A percentile compares a stretch with the other conserved stretches of the same genome.
These are phyloP conservation scores for Lentinula lateritia DNA, from an alignment of 768 basidiomycete genomes.

Conservation along the genomic window DNA sequence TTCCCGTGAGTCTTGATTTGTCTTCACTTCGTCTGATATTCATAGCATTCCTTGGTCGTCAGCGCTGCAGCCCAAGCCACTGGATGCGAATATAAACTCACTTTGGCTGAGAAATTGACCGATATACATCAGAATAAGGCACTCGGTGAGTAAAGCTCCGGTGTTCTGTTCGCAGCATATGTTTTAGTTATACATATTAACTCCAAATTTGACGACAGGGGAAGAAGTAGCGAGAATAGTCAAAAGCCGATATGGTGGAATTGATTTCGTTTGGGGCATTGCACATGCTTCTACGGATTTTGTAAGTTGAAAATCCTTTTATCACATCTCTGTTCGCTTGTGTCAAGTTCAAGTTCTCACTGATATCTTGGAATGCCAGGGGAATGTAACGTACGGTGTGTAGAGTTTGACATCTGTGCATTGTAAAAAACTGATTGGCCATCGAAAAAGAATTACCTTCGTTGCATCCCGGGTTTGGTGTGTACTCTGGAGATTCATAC, in stretches of 20 bases:
- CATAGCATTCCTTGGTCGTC: neutral
- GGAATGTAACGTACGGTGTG: slow-evolving; percentile 71
- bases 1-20: slow-evolving; percentile 48
- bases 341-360: too few relatives aligned
- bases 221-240: slow-evolving; percentile 60
- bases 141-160: slow-evolving; percentile 34
- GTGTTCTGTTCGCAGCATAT: neutral
- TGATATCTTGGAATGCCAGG: slow-evolving; percentile 29
- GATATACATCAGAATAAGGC: slow-evolving; percentile 69
- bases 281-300: slow-evolving; percentile 77
- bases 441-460: slow-evolving; percentile 46
- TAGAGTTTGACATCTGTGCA: neutral
- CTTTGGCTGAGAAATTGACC: slow-evolving; percentile 25
- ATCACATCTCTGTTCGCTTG: too few relatives aligned
- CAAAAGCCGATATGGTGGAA: slow-evolving; percentile 51
- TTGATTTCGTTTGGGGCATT: slow-evolving; percentile 67
- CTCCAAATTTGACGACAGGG: slow-evolving; percentile 29
- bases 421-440: neutral
- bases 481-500: slow-evolving; percentile 2
- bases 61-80: slow-evolving; percentile 70
- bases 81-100: slow-evolving; percentile 48
- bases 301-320: slow-evolving; percentile 35
- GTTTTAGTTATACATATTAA: neutral
- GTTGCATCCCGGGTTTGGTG: slow-evolving; percentile 71
- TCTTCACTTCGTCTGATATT: neutral